phyloP scores from a whole-genome alignment of 139 green algal genomes.

The Pleodorina starrii region DNA sequence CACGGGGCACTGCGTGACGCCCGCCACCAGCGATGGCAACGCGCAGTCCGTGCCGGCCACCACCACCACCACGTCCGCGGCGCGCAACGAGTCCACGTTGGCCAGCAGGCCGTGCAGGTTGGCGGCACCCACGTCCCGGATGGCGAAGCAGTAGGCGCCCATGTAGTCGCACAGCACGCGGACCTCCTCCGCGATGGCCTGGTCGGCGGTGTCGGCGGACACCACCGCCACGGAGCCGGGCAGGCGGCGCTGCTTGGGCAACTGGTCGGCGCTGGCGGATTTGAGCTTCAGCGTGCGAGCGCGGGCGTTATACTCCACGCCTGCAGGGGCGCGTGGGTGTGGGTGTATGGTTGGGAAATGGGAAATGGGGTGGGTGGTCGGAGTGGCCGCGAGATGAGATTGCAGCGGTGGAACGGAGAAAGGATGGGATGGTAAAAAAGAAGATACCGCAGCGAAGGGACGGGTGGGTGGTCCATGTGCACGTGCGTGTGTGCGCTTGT shows the following conservation, averaged over 20 bases:
- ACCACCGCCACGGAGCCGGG: constrained; percentile 83
- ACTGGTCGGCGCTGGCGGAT: constrained; percentile 25
- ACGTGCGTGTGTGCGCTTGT: not conserved
- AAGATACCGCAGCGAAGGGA: too few species aligned
- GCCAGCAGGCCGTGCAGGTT: constrained; percentile 74
- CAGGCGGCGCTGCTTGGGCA: constrained; percentile 63
- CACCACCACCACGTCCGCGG: constrained; percentile 86
- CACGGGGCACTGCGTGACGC: constrained; percentile 86
- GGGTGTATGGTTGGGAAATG: not conserved
- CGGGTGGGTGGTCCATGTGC: too few species aligned
- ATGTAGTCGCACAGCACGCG: constrained; percentile 74
- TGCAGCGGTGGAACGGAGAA: too few species aligned
- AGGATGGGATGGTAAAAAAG: too few species aligned
- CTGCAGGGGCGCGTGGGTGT: not conserved
- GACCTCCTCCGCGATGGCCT: constrained; percentile 80
- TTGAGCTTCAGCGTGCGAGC: constrained; percentile 54
- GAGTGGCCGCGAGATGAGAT: too few species aligned
- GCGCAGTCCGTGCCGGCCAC: constrained; percentile 83
- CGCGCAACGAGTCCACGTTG: constrained; percentile 52
- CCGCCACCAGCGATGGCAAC: constrained; percentile 80
- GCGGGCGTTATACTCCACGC: constrained; percentile 74
- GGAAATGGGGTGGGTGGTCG: too few species aligned
- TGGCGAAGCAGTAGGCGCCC: constrained; percentile 76
- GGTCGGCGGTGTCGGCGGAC: constrained; percentile 77
- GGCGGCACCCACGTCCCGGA: constrained; percentile 76